These are phyloP conservation scores for Boechera divaricarpa DNA, from an alignment of 345 rosid species.

Conservation along the genomic window DNA sequence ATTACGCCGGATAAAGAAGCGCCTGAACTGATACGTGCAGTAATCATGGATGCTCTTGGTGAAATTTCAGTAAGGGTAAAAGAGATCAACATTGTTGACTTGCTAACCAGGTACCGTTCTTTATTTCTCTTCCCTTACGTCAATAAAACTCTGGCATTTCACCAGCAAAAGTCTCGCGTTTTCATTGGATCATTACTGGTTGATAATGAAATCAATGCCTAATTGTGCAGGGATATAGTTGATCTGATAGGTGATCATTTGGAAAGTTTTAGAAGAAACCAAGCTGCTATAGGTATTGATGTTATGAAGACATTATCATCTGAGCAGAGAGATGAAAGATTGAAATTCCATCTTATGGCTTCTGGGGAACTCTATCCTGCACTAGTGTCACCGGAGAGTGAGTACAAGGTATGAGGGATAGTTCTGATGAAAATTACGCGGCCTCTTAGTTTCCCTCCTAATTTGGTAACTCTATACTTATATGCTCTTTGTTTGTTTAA, in stretches of 20 bases:
- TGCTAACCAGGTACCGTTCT: slow-evolving; percentile 69
- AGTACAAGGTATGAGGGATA: slow-evolving; percentile 93
- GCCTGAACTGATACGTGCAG: slow-evolving; percentile 80
- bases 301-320: slow-evolving; percentile 88
- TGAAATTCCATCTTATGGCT: slow-evolving; percentile 83
- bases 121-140: not conserved
- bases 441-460: slow-evolving; percentile 18
- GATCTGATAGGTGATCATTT: slow-evolving; percentile 91
- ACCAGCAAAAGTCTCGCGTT: not conserved
- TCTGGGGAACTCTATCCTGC: slow-evolving; percentile 97
- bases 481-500: slow-evolving; percentile 15
- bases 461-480: slow-evolving; percentile 30
- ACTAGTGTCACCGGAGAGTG: slow-evolving; percentile 84
- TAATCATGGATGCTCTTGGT: slow-evolving; percentile 89
- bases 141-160: not conserved
- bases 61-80: slow-evolving; percentile 88
- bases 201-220: slow-evolving; percentile 32
- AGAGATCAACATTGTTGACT: slow-evolving; percentile 80
- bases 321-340: slow-evolving; percentile 91
- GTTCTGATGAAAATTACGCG: slow-evolving; percentile 35
- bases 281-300: slow-evolving; percentile 83
- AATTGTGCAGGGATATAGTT: slow-evolving; percentile 82
- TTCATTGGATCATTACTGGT: slow-evolving; percentile 10
- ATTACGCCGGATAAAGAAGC: slow-evolving; percentile 89
- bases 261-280: slow-evolving; percentile 92